phyloP scores from a whole-genome alignment of 352 stramenopile genomes.

The Phytopythium helicoides region DNA sequence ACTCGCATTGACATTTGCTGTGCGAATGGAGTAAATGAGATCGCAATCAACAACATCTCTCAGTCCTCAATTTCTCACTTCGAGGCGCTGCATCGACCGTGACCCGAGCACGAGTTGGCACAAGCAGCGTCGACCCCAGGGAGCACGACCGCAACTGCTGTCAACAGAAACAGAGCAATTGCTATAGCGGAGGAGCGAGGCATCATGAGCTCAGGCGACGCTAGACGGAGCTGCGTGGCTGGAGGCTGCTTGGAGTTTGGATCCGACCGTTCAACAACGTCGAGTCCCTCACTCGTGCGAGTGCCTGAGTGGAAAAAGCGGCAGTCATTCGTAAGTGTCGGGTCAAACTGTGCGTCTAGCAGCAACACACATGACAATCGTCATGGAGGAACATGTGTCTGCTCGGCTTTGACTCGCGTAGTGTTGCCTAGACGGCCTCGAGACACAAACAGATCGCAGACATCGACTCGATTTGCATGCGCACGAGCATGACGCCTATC shows the following conservation, averaged over 20 bases:
- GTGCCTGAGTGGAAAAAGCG: too few species aligned
- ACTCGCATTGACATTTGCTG: conserved; percentile 71
- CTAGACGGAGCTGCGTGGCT: too few species aligned
- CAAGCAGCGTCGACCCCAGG: conserved; percentile 22
- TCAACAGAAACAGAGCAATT: too few species aligned
- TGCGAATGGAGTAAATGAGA: background rate
- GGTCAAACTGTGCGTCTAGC: conserved; percentile 6
- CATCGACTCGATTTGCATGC: conserved; percentile 43
- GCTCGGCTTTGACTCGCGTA: conserved; percentile 50
- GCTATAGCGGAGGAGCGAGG: too few species aligned
- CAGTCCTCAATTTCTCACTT: conserved; percentile 39
- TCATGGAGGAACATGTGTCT: conserved; percentile 46
- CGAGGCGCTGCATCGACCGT: conserved; percentile 42
- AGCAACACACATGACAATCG: conserved; percentile 6
- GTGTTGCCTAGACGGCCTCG: conserved; percentile 21
- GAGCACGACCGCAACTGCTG: background rate
- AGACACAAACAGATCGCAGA: conserved; percentile 4
- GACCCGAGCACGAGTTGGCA: conserved; percentile 62
- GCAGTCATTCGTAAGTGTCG: too few species aligned
- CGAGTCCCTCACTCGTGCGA: too few species aligned
- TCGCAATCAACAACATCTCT: too few species aligned
- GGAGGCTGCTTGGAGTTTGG: too few species aligned
- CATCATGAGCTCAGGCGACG: too few species aligned
- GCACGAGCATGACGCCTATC: conserved; percentile 60
- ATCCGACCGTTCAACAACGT: too few species aligned